phyloP scores from a whole-genome alignment of 2,329 filamentous ascomycete species.

The Triangularia verruculosa region DNA sequence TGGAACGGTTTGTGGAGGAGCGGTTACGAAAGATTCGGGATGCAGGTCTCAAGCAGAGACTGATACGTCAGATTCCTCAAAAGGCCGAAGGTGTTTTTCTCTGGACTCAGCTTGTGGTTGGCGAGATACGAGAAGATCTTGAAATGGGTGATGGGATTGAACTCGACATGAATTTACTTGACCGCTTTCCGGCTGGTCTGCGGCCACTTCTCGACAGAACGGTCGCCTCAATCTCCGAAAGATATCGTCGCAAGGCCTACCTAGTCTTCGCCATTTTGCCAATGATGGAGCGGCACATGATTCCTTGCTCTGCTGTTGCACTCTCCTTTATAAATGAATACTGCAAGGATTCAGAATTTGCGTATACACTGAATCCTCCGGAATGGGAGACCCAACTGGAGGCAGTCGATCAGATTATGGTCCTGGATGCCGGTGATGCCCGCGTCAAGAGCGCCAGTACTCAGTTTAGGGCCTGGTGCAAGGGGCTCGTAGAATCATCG shows the following conservation, averaged over 20 bases:
- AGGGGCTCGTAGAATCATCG: not conserved
- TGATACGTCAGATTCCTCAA: not conserved
- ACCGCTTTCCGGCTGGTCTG: not conserved
- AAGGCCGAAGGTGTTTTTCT: not conserved
- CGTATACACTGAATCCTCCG: not conserved
- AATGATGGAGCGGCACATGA: not conserved
- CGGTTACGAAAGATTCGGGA: not conserved
- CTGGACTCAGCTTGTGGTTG: not conserved
- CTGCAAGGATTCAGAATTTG: not conserved
- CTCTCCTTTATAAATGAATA: not conserved
- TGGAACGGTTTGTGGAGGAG: not conserved
- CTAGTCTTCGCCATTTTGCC: not conserved
- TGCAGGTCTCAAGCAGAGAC: not conserved
- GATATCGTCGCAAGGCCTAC: slow-evolving; percentile 1
- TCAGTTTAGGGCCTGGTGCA: not conserved
- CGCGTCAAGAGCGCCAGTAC: not conserved
- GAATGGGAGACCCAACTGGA: not conserved
- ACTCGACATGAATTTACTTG: not conserved
- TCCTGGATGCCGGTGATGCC: not conserved
- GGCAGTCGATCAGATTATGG: not conserved
- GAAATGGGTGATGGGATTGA: not conserved
- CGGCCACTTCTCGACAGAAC: not conserved
- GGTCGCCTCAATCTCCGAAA: not conserved
- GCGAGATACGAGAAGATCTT: slow-evolving; percentile 1
- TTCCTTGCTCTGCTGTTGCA: not conserved